Base-by-base conservation (phyloP, 495 filamentous ascomycete species). In the Bryoglossum gracile region DNA sequence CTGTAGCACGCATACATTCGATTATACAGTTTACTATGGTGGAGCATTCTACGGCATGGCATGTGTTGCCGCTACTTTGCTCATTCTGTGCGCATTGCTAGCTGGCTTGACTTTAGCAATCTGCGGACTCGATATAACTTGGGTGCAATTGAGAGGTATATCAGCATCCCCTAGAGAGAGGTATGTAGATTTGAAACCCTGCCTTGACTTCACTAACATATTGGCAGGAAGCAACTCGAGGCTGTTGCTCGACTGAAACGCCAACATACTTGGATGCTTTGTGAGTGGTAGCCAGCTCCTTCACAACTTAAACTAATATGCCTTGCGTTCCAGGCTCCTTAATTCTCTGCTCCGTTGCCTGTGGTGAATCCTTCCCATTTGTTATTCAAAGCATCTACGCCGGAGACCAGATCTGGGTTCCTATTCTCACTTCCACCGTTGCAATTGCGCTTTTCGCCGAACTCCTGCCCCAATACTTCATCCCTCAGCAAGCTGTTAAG, bases 291-390 rank as follows among this genome's bases (percentile, higher is more conserved):
- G 5, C 11, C 17, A 16, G 2, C 24, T 40, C 11, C 4, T 19
- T 6, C 36, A 32, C 13, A 16, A 22, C 28, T 9, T 14, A 18
- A 32, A 33, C 46, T 43, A 34, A 44, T 24, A 23, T 24, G 14
- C n/a, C n/a, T n/a, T n/a, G n/a, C n/a, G n/a, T n/a, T 32, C 19
- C 23, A 59, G 56, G 56, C 37, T 55, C 56, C 2, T 43, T 59
- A 26, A 45, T 59, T 33, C 30, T 59, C 14, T 55, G 36, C 28
- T 30, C 52, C 11, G 48, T 51, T 18, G 33, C 37, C 17, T 48
- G 47, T 19, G 33, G 47, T 11, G 56, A 59, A 36, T 28, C 42
- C 6, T 43, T 59, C 18, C 56, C 56, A 16, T 46, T 55, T 19
- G 13, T 59, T 19, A 46, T 55, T 9, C 53, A 51, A 36, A 37